These are phyloP conservation scores for Cladosporium sp. DNA, from an alignment of 2,329 filamentous ascomycete species.

Conservation along the genomic window DNA sequence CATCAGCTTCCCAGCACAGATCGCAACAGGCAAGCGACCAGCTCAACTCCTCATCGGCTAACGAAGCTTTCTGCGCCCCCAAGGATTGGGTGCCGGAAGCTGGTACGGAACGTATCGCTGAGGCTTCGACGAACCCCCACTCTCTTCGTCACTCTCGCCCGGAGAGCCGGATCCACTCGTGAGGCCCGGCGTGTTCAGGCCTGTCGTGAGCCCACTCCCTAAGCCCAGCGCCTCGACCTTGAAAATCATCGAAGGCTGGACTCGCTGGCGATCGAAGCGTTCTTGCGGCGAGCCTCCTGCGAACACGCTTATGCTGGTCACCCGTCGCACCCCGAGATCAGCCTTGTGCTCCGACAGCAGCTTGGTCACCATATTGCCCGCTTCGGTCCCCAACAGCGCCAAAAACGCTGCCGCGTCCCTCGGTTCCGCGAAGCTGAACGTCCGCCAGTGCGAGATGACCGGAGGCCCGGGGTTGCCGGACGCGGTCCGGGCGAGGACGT, in stretches of 20 bases:
- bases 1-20: no score
- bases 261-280: background rate
- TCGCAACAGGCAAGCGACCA: no score
- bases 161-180: background rate
- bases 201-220: background rate
- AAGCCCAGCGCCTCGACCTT: background rate
- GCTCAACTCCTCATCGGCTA: no score
- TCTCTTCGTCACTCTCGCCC: background rate
- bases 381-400: background rate
- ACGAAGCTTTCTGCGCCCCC: no score
- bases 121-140: no score
- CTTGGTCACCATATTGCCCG: background rate
- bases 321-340: background rate
- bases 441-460: background rate
- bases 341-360: background rate
- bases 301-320: background rate
- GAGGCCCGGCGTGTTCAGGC: background rate
- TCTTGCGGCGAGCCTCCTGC: background rate
- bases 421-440: background rate
- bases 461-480: background rate
- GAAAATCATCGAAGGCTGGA: background rate
- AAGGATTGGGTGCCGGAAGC: no score
- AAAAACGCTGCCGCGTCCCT: background rate
- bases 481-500: background rate
- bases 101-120: no score